These are phyloP conservation scores for Pseudoneurospora amorphoporcata DNA, from an alignment of 495 filamentous ascomycete species.

Conservation along the genomic window DNA sequence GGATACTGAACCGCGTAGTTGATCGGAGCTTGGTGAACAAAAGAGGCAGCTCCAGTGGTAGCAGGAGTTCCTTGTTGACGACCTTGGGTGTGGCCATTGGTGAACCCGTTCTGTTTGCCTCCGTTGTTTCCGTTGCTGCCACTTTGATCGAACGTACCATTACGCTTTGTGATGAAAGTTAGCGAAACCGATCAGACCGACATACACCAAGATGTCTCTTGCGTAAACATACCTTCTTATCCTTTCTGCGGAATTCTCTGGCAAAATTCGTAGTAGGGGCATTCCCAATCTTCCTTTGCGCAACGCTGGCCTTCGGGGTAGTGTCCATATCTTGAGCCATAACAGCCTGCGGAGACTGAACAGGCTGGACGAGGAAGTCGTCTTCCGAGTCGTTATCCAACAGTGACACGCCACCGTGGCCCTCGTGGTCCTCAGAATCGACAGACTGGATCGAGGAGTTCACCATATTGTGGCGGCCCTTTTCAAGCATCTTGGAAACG, in stretches of 20 bases:
- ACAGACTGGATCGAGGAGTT: background rate
- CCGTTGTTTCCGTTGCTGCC: background rate
- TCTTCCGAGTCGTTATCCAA: background rate
- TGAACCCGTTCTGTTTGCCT: background rate
- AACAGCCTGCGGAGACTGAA: background rate
- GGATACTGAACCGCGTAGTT: background rate
- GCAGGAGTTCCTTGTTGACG: background rate
- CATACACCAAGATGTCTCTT: background rate
- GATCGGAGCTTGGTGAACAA: background rate
- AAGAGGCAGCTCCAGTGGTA: background rate
- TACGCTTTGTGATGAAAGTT: background rate
- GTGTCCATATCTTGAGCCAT: background rate
- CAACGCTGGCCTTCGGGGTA: background rate
- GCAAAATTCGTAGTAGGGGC: background rate
- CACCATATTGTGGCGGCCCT: background rate
- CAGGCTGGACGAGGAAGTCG: background rate
- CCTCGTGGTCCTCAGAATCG: slow-evolving; percentile 5
- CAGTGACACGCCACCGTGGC: slow-evolving; percentile 1
- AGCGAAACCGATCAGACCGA: background rate
- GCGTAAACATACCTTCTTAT: background rate
- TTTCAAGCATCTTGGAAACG: background rate
- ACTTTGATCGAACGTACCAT: background rate
- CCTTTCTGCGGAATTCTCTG: background rate
- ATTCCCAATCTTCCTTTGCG: background rate
- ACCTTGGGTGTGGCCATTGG: background rate